These are phyloP conservation scores for Spiraea crenata DNA, from an alignment of 331 rosid genomes.

Conservation along the genomic window DNA sequence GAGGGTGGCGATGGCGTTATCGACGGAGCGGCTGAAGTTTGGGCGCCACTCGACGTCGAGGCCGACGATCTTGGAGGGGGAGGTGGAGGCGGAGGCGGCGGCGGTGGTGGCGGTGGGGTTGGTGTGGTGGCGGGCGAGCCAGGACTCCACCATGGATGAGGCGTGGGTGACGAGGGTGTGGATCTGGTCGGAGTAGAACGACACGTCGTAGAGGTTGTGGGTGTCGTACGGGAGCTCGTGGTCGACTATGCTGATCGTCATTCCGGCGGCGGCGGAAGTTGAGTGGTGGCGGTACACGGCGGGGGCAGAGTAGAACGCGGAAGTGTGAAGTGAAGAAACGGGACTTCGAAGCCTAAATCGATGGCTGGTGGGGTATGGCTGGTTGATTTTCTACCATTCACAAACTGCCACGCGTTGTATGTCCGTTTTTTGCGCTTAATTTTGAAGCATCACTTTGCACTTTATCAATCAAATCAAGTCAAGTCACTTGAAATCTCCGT, in stretches of 20 bases:
- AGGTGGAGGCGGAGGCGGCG: neutral
- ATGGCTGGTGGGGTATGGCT: too few species aligned
- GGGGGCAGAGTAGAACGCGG: too few species aligned
- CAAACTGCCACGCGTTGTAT: too few species aligned
- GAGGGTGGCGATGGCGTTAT: constrained; percentile 45
- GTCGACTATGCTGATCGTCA: constrained; percentile 29
- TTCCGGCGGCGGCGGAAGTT: neutral
- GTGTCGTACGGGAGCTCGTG: constrained; percentile 26
- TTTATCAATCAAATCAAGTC: too few species aligned
- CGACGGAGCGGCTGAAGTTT: constrained; percentile 21
- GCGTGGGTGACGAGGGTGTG: constrained; percentile 46
- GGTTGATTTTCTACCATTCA: too few species aligned
- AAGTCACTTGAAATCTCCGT: too few species aligned
- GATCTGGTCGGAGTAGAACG: constrained; percentile 27
- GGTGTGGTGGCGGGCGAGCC: constrained; percentile 35
- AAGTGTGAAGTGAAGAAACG: too few species aligned
- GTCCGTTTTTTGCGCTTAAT: too few species aligned
- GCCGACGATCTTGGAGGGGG: constrained; percentile 34
- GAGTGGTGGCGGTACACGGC: too few species aligned
- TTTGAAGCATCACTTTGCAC: too few species aligned
- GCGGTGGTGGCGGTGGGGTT: constrained; percentile 12
- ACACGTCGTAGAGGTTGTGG: constrained; percentile 56
- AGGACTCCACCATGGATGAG: constrained; percentile 42
- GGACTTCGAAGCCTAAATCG: too few species aligned
- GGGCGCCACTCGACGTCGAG: constrained; percentile 89